phyloP scores from a whole-genome alignment of 2,329 filamentous ascomycete species.

The Alternaria viburni region DNA sequence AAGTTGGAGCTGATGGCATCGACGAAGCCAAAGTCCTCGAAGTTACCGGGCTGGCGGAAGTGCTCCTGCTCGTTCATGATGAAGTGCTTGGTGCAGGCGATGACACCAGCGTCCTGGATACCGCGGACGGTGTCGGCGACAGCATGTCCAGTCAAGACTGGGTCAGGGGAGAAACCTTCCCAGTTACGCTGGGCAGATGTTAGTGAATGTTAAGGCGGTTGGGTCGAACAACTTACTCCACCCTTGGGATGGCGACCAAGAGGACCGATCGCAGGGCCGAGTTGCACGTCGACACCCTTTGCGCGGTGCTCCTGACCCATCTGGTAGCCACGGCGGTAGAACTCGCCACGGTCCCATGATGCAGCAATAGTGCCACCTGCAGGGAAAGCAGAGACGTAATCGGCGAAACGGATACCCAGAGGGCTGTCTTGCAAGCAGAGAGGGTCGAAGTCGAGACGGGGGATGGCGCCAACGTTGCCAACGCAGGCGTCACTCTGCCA shows the following conservation, averaged over 20 bases:
- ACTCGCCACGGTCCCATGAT: constrained; percentile 78
- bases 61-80: constrained; percentile 68
- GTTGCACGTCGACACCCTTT: constrained; percentile 76
- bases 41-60: constrained; percentile 68
- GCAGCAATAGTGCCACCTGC: constrained; percentile 80
- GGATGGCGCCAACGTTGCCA: constrained; percentile 74
- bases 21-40: constrained; percentile 65
- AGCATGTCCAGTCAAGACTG: constrained; percentile 74
- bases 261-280: constrained; percentile 79
- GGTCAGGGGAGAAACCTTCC: constrained; percentile 70
- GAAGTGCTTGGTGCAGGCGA: constrained; percentile 74
- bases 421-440: constrained; percentile 90
- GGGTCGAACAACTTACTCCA: constrained; percentile 55
- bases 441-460: constrained; percentile 71
- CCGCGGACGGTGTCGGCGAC: constrained; percentile 77
- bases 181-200: constrained; percentile 31
- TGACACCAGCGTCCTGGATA: constrained; percentile 80
- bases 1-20: constrained; percentile 67
- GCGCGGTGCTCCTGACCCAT: constrained; percentile 77
- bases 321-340: constrained; percentile 70
- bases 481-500: constrained; percentile 63
- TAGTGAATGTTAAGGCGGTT: background rate
- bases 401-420: constrained; percentile 76
- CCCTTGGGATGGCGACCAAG: constrained; percentile 71
- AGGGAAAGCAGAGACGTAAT: constrained; percentile 83